A percentile compares a stretch with the other conserved stretches of the same genome.
Conservation (phyloP, 805 yeast genomes). For the Hyphopichia homilentoma region DNA sequence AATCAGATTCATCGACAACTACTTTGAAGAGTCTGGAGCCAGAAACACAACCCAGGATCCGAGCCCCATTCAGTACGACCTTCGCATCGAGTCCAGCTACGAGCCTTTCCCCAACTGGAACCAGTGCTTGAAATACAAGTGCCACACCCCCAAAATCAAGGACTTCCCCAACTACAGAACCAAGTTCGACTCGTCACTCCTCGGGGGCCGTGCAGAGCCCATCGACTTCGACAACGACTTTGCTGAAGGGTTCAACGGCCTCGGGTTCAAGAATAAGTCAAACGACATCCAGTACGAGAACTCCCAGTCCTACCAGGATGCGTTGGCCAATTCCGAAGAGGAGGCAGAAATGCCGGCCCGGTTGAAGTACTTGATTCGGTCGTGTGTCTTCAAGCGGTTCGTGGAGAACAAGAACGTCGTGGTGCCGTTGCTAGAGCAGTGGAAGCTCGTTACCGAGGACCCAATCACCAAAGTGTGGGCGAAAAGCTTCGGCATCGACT, state of each 20-base stretch:
- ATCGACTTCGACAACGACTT: conserved; percentile 6
- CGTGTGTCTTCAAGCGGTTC: conserved; percentile 54
- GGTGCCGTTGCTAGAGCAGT: conserved; percentile 23
- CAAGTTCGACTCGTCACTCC: conserved; percentile 25
- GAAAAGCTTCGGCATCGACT: conserved; percentile 48
- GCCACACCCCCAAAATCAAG: conserved; percentile 41
- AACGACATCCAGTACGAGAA: conserved; percentile 28
- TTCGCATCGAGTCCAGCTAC: conserved; percentile 36
- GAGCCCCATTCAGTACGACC: conserved; percentile 6
- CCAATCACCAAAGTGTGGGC: conserved; percentile 51
- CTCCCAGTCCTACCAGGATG: conserved; percentile 19
- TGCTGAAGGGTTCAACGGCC: conserved; percentile 2
- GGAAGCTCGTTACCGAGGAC: conserved; percentile 66
- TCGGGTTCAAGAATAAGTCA: conserved; percentile 6
- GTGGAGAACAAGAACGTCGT: conserved; percentile 32
- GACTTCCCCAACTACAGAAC: conserved; percentile 49
- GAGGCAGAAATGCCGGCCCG: conserved; percentile 50
- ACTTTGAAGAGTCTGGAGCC: conserved; percentile 19
- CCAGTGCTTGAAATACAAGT: conserved; percentile 42
- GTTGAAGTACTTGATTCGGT: conserved; percentile 50
- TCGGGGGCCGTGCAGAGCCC: conserved; percentile 11
- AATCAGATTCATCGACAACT: conserved; percentile 53
- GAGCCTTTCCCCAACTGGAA: conserved; percentile 52
- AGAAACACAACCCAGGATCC: conserved; percentile 8
- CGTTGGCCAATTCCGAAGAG: conserved; percentile 19